A percentile compares a stretch with the other conserved stretches of the same genome.
phyloP scores from a whole-genome alignment of 257 asterid genomes.

The Solanum clarkiae region DNA sequence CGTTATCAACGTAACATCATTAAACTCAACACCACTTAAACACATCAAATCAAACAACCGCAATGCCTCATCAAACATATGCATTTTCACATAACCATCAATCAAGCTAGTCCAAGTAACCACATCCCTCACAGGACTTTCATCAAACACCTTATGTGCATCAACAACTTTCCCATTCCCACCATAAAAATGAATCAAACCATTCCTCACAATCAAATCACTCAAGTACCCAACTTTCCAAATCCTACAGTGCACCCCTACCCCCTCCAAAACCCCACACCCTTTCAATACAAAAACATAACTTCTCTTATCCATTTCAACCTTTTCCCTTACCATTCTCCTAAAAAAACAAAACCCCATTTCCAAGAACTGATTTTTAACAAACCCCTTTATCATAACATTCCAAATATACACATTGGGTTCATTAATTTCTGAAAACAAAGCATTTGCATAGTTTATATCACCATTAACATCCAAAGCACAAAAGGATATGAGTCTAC shows the following conservation, averaged over 20 bases:
- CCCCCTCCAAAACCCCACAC: conserved; percentile 31
- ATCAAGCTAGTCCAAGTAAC: conserved; percentile 79
- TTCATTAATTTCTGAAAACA: conserved; percentile 36
- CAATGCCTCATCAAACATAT: conserved; percentile 54
- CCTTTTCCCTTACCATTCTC: conserved; percentile 40
- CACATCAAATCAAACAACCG: conserved; percentile 52
- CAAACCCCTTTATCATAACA: conserved; percentile 58
- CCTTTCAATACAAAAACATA: conserved; percentile 58
- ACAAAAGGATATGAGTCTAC: conserved; percentile 52
- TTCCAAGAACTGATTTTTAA: conserved; percentile 25
- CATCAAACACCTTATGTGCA: conserved; percentile 40
- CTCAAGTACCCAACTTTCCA: conserved; percentile 49
- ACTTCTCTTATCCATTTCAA: conserved; percentile 61
- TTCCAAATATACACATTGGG: conserved; percentile 79
- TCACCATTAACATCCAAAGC: conserved; percentile 53
- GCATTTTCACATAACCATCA: conserved; percentile 43
- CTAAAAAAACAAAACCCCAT: conserved; percentile 35
- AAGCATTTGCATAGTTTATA: conserved; percentile 25
- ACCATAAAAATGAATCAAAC: conserved; percentile 56
- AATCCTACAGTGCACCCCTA: conserved; percentile 55
- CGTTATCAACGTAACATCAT: conserved; percentile 60
- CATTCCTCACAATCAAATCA: conserved; percentile 53
- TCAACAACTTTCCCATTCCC: conserved; percentile 22
- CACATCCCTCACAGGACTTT: conserved; percentile 48
- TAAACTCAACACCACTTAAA: conserved; percentile 39